These are phyloP conservation scores for Lunasporangiospora selenospora DNA, from an alignment of 192 early-diverging fungal species.

Conservation along the genomic window DNA sequence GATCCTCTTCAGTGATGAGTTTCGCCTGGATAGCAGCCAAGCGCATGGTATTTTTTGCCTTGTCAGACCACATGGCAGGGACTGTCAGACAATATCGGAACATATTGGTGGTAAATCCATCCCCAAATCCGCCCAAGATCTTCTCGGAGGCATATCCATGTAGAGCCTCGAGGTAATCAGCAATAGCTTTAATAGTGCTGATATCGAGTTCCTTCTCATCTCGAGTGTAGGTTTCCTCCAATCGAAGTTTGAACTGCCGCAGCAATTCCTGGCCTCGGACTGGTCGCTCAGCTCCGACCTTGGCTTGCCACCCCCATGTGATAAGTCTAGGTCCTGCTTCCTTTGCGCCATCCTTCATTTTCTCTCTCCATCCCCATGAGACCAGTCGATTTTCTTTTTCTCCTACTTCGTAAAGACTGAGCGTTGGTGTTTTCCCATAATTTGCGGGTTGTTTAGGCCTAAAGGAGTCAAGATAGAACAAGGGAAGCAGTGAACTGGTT, in stretches of 20 bases:
- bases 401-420: too few relatives aligned
- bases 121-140: slow-evolving; percentile 28
- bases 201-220: slow-evolving; percentile 17
- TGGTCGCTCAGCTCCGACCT: slow-evolving; percentile 7
- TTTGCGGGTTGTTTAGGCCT: slow-evolving; percentile 12
- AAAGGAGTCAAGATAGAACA: too few relatives aligned
- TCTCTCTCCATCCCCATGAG: too few relatives aligned
- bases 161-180: slow-evolving; percentile 32
- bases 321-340: too few relatives aligned
- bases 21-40: slow-evolving; percentile 26
- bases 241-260: slow-evolving; percentile 24
- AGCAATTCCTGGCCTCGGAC: slow-evolving; percentile 20
- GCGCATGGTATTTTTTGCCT: slow-evolving; percentile 32
- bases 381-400: too few relatives aligned
- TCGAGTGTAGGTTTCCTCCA: slow-evolving; percentile 19
- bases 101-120: slow-evolving; percentile 25
- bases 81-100: too few relatives aligned
- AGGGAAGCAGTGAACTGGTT: too few relatives aligned
- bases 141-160: slow-evolving; percentile 17
- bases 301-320: too few relatives aligned
- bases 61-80: too few relatives aligned
- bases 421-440: slow-evolving; percentile 42
- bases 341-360: slow-evolving; percentile 12
- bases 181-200: slow-evolving; percentile 26
- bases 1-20: slow-evolving; percentile 12